Evolutionary conservation across 257 asterid genomes (phyloP).

Genomic region (Thymus quinquecostatus): DNA sequence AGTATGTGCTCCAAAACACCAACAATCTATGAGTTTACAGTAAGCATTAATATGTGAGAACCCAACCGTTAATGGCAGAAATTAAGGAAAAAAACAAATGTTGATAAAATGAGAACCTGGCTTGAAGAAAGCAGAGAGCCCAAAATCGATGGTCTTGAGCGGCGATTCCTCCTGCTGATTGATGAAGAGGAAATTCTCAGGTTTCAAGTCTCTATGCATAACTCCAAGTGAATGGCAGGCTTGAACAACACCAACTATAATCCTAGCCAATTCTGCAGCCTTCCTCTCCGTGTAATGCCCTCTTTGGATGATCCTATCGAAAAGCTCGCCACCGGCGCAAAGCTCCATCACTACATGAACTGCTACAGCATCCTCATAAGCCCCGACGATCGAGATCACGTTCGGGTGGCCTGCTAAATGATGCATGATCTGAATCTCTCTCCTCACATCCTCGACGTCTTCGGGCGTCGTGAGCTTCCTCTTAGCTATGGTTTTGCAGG

Average conservation of each 20-base stretch:
- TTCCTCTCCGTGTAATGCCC: constrained; percentile 86
- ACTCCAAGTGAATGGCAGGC: constrained; percentile 90
- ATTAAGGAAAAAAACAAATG: not conserved
- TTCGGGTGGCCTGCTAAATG: constrained; percentile 80
- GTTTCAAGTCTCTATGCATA: constrained; percentile 93
- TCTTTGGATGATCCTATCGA: constrained; percentile 76
- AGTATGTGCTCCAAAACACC: not conserved
- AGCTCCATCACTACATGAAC: constrained; percentile 93
- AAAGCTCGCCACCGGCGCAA: constrained; percentile 92
- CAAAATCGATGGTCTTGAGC: constrained; percentile 85
- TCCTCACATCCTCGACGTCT: constrained; percentile 90
- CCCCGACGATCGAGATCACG: constrained; percentile 76
- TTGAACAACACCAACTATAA: constrained; percentile 72
- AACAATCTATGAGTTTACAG: not conserved
- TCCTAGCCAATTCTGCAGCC: constrained; percentile 81
- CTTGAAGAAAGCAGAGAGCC: constrained; percentile 78
- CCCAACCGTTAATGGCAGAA: not conserved
- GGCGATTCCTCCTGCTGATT: constrained; percentile 75
- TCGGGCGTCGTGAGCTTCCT: constrained; percentile 70
- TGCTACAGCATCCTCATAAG: constrained; percentile 85
- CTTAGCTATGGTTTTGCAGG: constrained; percentile 86
- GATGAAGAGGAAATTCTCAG: constrained; percentile 85
- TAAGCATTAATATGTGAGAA: not conserved
- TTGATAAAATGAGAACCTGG: constrained; percentile 57
- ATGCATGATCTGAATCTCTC: constrained; percentile 93